Base-by-base conservation (phyloP, 345 rosid genomes). In the Populus davidiana region DNA sequence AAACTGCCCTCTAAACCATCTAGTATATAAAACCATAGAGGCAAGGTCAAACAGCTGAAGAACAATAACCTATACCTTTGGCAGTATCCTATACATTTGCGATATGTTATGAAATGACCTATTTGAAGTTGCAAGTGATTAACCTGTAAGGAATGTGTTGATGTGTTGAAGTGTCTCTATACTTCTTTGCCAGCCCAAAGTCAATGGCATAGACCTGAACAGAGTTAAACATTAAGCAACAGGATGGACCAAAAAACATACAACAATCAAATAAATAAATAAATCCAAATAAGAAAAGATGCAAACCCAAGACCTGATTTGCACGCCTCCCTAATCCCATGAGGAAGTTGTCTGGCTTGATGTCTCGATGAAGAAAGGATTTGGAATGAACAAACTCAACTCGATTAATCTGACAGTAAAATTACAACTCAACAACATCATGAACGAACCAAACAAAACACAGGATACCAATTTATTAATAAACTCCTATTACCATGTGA, bases 251-350 rank as follows among this genome's bases (percentile, higher is more conserved):
- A 11, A 43, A 43, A 8, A 43, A 8, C 29, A 59, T n/a, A 59
- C 13, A 77, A 35, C n/a, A 29, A 36, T 1, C 73, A 25, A 79
- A 50, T 56, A 66, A 56, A 79, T 47, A 27, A 50, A 21, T 44
- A 54, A 27, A 21, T 2, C 38, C 25, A 21, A 54, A 78, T 5
- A 69, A 79, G 74, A 72, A 72, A 2, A 50, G 7, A 62, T 50
- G 76, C 59, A 64, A 69, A 74, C 83, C 52, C 41, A 73, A 54
- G 36, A 93, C 97, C 97, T 89, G 93, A 83, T 90, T 92, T 5
- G 94, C 97, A 29, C 93, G 97, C 80, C 92, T 86, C 70, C 97
- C 98, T 36, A 93, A 90, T 69, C 98, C 98, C 96, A 92, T 93
- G 27, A 93, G 91, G 83, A 93, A 93, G 86, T 93, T 93, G 81